Base-by-base conservation (phyloP, 169 alveolate species). In the Eimeria necatrix region DNA sequence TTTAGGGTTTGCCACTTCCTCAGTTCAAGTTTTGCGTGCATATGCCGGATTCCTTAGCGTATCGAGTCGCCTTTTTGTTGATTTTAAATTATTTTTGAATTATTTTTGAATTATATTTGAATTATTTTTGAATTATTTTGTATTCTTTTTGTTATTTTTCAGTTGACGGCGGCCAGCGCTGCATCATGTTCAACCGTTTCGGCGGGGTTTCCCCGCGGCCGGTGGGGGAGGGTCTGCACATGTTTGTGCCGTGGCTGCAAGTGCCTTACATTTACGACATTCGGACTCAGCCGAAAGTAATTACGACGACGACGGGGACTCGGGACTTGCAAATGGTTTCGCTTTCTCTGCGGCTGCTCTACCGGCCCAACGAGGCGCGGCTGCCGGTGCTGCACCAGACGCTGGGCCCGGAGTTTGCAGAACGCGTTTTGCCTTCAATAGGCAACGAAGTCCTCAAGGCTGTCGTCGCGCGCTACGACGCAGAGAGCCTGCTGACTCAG, bases 371-470 rank as follows among this genome's bases (percentile, higher is more conserved):
- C 60, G 97, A 95, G 89, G 98, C 97, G 59, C 98, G 96, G 95
- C 98, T 97, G 90, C 99, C 99, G 16, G 96, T 98, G 59, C 76
- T 99, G 16, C 99, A 99, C 95, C 97, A 99, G 96, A 97, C 97
- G 90, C 95, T 99, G 48, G 99, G 99, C 24, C 98, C 98, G n/a
- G 99, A 99, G 96, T 99, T 98, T 95, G 99, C 99, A 95, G 99
- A 98, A 87, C 97, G 99, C 71, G 99, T 99, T 61, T 97, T 99
- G 52, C 99, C 99, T 8, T 99, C 99, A 1, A 98, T 99, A 91
- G 99, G 99, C 76, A 99, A 99, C 96, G 99, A 99, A 97, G 99
- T 99, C 52, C 96, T 99, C 71, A 98, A 98, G 97, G 99, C 99
- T 12, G 99, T 98, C 26, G 99, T 98, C 0, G 99, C 99, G 20